These are phyloP conservation scores for Saksenaea oblongispora DNA, from an alignment of 371 early-diverging fungal species.

Conservation along the genomic window DNA sequence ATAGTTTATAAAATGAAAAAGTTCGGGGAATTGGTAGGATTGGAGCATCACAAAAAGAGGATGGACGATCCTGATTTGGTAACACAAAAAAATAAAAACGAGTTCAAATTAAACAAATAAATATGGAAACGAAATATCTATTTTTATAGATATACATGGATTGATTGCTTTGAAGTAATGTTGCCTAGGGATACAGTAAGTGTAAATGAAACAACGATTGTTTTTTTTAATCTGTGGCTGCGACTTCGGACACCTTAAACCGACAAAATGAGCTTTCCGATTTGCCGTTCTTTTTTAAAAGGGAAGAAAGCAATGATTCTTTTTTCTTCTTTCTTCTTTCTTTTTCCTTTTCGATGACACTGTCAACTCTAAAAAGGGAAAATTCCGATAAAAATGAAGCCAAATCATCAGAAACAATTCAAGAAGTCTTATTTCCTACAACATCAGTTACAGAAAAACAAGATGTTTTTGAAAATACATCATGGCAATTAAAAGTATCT, in stretches of 20 bases:
- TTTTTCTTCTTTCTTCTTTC: neutral
- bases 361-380: constrained; percentile 25
- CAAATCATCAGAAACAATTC: neutral
- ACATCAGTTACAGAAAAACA: neutral
- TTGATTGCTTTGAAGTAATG: no score
- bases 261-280: neutral
- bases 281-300: constrained; percentile 2
- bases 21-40: neutral
- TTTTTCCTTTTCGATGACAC: constrained; percentile 10
- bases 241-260: constrained; percentile 3
- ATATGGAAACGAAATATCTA: neutral
- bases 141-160: neutral
- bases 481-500: constrained; percentile 17
- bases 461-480: neutral
- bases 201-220: no score
- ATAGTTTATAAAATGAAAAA: neutral
- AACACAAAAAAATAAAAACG: neutral
- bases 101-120: neutral
- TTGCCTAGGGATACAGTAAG: no score
- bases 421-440: neutral
- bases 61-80: neutral
- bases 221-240: neutral
- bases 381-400: neutral
- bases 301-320: constrained; percentile 1
- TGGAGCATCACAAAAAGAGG: neutral